Conservation (phyloP, 805 yeast genomes). For the Sugiyamaella floridensis region DNA sequence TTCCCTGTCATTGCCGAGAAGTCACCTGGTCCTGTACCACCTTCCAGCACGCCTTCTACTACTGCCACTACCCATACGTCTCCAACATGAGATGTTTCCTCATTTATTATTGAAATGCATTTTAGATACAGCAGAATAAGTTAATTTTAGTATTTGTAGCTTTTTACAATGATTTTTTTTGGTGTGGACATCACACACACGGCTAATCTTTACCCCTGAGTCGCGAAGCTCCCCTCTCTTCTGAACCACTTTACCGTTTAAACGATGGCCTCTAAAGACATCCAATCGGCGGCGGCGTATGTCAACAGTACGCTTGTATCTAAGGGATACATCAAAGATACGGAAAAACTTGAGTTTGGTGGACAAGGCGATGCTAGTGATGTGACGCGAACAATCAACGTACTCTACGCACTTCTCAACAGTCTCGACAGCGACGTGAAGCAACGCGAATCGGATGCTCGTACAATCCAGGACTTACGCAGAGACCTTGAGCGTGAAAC, state of each 20-base stretch:
- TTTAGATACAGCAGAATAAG: too few species aligned
- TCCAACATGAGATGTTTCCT: neutral
- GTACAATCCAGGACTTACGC: conserved; percentile 10
- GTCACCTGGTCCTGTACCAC: neutral
- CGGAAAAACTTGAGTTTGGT: conserved; percentile 15
- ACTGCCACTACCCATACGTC: neutral
- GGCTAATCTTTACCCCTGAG: neutral
- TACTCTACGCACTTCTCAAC: conserved; percentile 21
- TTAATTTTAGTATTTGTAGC: too few species aligned
- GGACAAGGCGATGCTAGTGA: conserved; percentile 2
- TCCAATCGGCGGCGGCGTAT: conserved; percentile 17
- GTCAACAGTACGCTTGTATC: conserved; percentile 21
- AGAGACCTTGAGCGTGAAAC: conserved; percentile 9
- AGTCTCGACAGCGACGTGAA: conserved; percentile 15
- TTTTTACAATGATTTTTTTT: too few species aligned
- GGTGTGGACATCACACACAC: too few species aligned
- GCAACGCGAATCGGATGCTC: conserved; percentile 7
- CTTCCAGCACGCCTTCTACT: neutral
- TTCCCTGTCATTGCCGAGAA: neutral
- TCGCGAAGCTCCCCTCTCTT: neutral
- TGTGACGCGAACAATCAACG: conserved; percentile 21
- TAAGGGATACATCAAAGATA: conserved; percentile 20
- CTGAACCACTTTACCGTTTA: neutral
- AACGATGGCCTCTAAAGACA: conserved; percentile 5
- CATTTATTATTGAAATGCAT: neutral